A percentile compares a stretch with the other conserved stretches of the same genome.
phyloP scores from a whole-genome alignment of 2,329 filamentous ascomycete genomes.

The Neofusicoccum sp. region DNA sequence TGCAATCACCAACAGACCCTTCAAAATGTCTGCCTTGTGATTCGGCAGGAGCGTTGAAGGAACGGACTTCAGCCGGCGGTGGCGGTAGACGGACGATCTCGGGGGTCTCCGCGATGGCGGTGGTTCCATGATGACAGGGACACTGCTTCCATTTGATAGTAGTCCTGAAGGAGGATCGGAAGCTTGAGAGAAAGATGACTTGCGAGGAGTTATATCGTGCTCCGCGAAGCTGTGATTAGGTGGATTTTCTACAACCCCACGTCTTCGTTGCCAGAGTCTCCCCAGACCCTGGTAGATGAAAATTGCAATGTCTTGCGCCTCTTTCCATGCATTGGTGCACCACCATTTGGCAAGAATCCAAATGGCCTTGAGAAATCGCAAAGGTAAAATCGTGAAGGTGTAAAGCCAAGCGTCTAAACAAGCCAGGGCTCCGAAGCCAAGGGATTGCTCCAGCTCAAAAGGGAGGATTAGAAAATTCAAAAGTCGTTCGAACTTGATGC shows the following conservation, averaged over 20 bases:
- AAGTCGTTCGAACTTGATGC: conserved; percentile 87
- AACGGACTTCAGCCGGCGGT: conserved; percentile 78
- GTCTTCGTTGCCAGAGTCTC: conserved; percentile 70
- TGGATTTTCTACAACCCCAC: conserved; percentile 47
- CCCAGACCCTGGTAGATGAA: conserved; percentile 82
- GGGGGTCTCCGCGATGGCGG: conserved; percentile 35
- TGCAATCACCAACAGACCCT: conserved; percentile 82
- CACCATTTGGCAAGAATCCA: conserved; percentile 79
- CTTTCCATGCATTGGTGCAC: conserved; percentile 70
- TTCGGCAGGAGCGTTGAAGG: conserved; percentile 84
- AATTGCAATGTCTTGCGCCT: conserved; percentile 69
- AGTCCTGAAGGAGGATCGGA: conserved; percentile 23
- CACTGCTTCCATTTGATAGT: conserved; percentile 15
- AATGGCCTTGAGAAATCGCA: conserved; percentile 82
- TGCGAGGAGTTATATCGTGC: conserved; percentile 29
- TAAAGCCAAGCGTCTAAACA: conserved; percentile 97
- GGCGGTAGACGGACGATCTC: conserved; percentile 47
- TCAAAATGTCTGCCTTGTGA: conserved; percentile 93
- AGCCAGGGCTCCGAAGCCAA: conserved; percentile 85
- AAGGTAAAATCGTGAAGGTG: conserved; percentile 90
- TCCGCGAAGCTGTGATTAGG: background rate
- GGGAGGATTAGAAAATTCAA: conserved; percentile 86
- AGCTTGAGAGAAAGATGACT: conserved; percentile 27
- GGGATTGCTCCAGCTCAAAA: conserved; percentile 76
- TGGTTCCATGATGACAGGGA: conserved; percentile 29